Percentiles rank a stretch among this genome's conserved stretches.
Conservation (phyloP, 306 rosid genomes). For the Malus asiatica region DNA sequence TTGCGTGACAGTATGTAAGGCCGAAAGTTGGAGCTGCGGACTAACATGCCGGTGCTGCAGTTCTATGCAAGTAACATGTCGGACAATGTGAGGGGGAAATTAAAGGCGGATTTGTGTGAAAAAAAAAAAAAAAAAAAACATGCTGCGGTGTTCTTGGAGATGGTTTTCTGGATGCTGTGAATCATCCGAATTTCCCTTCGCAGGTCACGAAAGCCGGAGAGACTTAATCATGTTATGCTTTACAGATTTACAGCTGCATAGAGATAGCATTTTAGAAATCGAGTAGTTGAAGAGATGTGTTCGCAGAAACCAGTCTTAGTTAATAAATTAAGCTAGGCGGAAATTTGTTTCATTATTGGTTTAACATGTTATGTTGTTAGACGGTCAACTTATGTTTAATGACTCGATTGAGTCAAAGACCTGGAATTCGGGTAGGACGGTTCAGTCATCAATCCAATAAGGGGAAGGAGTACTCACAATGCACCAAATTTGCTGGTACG, state of each 20-base stretch:
- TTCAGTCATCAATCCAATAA: not conserved
- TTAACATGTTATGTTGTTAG: not conserved
- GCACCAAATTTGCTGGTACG: slow-evolving; percentile 1
- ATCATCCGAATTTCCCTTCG: slow-evolving; percentile 38
- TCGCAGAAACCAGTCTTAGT: not conserved
- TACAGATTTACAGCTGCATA: slow-evolving; percentile 39
- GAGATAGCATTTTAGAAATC: not conserved
- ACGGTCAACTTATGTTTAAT: not conserved
- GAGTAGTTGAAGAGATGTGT: not conserved
- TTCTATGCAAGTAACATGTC: slow-evolving; percentile 39
- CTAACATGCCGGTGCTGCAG: slow-evolving; percentile 52
- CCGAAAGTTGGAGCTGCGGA: slow-evolving; percentile 62
- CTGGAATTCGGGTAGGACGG: not conserved
- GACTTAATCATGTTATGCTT: slow-evolving; percentile 44
- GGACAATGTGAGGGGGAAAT: slow-evolving; percentile 32
- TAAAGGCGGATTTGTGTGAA: slow-evolving; percentile 24
- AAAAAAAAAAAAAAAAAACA: not conserved
- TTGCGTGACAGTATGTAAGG: slow-evolving; percentile 42
- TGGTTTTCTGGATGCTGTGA: slow-evolving; percentile 63
- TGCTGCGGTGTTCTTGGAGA: slow-evolving; percentile 49
- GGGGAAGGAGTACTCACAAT: not conserved
- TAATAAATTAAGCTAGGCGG: not conserved
- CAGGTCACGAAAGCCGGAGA: slow-evolving; percentile 52
- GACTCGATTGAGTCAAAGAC: not conserved
- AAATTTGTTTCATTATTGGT: not conserved